phyloP scores from a whole-genome alignment of 2,329 filamentous ascomycete species.

The Pyrenochaeta sp. region DNA sequence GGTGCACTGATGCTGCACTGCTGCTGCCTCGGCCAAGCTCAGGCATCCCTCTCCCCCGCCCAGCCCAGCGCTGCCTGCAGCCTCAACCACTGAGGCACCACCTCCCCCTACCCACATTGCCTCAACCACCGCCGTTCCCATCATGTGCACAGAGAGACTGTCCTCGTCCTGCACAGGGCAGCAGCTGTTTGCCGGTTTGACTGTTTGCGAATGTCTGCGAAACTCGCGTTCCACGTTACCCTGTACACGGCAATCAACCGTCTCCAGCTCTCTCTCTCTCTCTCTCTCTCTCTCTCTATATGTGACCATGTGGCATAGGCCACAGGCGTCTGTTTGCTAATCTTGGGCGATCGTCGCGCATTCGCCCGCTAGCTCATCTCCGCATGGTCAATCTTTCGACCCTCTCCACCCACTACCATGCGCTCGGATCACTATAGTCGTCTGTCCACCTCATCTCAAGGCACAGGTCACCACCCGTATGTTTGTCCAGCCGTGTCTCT shows the following conservation, averaged over 20 bases:
- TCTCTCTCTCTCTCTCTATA: too few species aligned
- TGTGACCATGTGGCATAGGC: constrained; percentile 24
- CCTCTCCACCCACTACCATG: constrained; percentile 17
- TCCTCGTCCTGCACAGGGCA: too few species aligned
- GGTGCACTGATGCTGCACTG: not conserved
- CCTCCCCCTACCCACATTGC: constrained; percentile 16
- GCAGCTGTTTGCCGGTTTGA: too few species aligned
- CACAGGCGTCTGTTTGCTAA: too few species aligned
- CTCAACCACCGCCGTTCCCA: constrained; percentile 12
- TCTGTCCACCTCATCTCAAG: not conserved
- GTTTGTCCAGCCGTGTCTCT: constrained; percentile 6
- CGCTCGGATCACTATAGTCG: constrained; percentile 14
- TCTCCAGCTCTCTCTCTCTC: too few species aligned
- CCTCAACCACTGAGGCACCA: not conserved
- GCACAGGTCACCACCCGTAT: not conserved
- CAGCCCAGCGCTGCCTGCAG: not conserved
- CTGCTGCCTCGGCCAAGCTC: not conserved
- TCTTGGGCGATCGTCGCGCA: constrained; percentile 2
- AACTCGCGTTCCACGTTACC: too few species aligned
- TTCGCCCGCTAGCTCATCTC: constrained; percentile 17
- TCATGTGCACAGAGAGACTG: too few species aligned
- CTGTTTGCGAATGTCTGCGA: too few species aligned
- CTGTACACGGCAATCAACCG: too few species aligned
- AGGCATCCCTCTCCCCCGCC: not conserved
- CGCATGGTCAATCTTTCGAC: constrained; percentile 10